phyloP scores from a whole-genome alignment of 1,139 yeast species.

The Geotrichum histeridarum region DNA sequence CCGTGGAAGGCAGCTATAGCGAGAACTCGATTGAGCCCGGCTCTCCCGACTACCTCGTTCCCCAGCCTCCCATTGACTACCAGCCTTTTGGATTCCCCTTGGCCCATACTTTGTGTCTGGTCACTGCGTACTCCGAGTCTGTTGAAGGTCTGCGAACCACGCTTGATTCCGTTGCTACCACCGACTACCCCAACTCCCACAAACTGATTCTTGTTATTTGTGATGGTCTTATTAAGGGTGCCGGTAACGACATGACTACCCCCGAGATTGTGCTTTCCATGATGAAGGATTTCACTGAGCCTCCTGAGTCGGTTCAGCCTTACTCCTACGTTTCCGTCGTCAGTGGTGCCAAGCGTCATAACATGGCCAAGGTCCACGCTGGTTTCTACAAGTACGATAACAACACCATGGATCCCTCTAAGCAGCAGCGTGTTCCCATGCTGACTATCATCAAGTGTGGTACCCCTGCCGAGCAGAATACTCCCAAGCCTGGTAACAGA shows the following conservation, averaged over 20 bases:
- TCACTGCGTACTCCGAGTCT: conserved; percentile 94
- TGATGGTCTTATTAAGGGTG: conserved; percentile 91
- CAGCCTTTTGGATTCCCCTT: conserved; percentile 87
- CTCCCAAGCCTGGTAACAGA: conserved; percentile 94
- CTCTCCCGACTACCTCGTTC: conserved; percentile 66
- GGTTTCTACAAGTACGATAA: conserved; percentile 86
- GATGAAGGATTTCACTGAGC: conserved; percentile 78
- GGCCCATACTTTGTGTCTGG: conserved; percentile 75
- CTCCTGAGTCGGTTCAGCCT: conserved; percentile 68
- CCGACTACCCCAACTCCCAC: conserved; percentile 92
- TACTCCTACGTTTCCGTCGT: conserved; percentile 93
- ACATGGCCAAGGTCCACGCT: conserved; percentile 88
- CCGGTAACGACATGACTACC: conserved; percentile 79
- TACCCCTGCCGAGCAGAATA: conserved; percentile 69
- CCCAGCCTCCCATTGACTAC: conserved; percentile 85
- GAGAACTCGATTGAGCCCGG: conserved; percentile 21
- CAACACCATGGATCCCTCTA: conserved; percentile 64
- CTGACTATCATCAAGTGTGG: conserved; percentile 86
- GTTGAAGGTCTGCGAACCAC: conserved; percentile 80
- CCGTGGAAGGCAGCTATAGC: conserved; percentile 20
- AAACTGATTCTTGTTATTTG: conserved; percentile 78
- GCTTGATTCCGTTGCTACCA: conserved; percentile 82
- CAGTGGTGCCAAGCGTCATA: conserved; percentile 85
- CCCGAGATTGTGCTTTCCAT: conserved; percentile 82
- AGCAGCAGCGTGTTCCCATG: conserved; percentile 87